phyloP scores from a whole-genome alignment of 305 asterid genomes.

The Ilex paraguariensis region DNA sequence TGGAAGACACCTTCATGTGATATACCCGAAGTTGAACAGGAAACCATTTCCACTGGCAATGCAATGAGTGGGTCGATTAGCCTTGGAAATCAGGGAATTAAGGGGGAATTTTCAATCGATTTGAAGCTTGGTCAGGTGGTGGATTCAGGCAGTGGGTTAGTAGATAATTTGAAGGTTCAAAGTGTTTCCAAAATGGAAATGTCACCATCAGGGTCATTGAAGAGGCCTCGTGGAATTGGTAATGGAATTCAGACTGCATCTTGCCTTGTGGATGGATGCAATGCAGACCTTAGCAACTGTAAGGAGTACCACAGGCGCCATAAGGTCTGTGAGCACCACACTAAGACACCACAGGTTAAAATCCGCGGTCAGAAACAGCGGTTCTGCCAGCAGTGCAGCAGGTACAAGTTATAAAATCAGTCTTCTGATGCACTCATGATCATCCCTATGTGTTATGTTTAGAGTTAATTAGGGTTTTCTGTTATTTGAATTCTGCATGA shows the following conservation, averaged over 20 bases:
- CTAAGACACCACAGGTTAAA: not conserved
- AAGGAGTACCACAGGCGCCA: slow-evolving; percentile 1
- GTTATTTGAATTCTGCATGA: too few species aligned
- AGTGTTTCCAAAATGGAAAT: not conserved
- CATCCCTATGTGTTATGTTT: too few species aligned
- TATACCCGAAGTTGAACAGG: not conserved
- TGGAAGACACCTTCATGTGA: not conserved
- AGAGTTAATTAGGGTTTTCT: too few species aligned
- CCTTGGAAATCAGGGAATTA: not conserved
- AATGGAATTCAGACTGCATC: slow-evolving; percentile 1
- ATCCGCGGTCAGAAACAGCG: not conserved
- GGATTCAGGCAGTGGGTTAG: not conserved
- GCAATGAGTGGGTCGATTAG: not conserved
- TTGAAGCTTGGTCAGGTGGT: slow-evolving; percentile 4
- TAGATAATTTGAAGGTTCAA: not conserved
- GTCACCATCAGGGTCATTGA: not conserved
- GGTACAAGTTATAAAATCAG: not conserved
- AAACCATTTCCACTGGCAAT: not conserved
- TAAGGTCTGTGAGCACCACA: slow-evolving; percentile 2
- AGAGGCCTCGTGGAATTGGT: not conserved
- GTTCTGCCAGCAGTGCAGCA: slow-evolving; percentile 8
- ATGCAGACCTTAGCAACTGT: slow-evolving; percentile 3
- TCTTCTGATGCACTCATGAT: not conserved
- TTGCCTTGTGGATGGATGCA: slow-evolving; percentile 1
- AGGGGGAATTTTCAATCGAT: not conserved